These are phyloP conservation scores for Pseudozyma sp. DNA, from an alignment of 1,284 basidiomycete species.

Conservation along the genomic window DNA sequence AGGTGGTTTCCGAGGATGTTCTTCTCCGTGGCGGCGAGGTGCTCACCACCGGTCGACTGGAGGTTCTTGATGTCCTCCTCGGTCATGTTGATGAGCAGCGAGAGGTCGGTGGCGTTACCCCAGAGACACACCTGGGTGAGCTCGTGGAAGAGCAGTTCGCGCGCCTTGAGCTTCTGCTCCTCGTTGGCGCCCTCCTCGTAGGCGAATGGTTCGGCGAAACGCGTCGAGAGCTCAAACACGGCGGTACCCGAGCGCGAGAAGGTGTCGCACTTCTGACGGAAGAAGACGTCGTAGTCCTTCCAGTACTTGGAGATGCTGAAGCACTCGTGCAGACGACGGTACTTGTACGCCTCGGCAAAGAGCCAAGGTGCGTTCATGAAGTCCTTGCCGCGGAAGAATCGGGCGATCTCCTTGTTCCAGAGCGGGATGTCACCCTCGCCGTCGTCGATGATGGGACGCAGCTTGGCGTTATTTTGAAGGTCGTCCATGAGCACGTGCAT, in stretches of 20 bases:
- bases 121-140: slow-evolving; percentile 76
- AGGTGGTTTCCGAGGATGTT: slow-evolving; percentile 91
- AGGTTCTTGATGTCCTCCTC: slow-evolving; percentile 97
- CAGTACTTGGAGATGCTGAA: slow-evolving; percentile 93
- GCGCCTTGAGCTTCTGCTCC: slow-evolving; percentile 77
- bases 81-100: slow-evolving; percentile 96
- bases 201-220: slow-evolving; percentile 87
- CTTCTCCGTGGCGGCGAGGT: slow-evolving; percentile 94
- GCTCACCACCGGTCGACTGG: slow-evolving; percentile 95
- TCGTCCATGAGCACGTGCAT: slow-evolving; percentile 70
- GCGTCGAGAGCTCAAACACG: slow-evolving; percentile 92
- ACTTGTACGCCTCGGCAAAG: slow-evolving; percentile 94
- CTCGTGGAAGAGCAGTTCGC: slow-evolving; percentile 91
- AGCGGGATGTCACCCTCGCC: slow-evolving; percentile 91
- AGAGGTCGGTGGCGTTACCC: slow-evolving; percentile 80
- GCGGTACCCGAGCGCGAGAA: slow-evolving; percentile 92
- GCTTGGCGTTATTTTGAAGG: slow-evolving; percentile 68
- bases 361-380: slow-evolving; percentile 81
- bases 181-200: slow-evolving; percentile 74
- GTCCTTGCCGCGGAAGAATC: slow-evolving; percentile 90
- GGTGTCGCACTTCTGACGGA: slow-evolving; percentile 80
- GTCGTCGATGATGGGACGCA: slow-evolving; percentile 86
- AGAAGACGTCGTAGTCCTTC: slow-evolving; percentile 76
- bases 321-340: slow-evolving; percentile 91
- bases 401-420: slow-evolving; percentile 83